Conservation (phyloP, 1,284 basidiomycete species). For the Megacollybia platyphylla region DNA sequence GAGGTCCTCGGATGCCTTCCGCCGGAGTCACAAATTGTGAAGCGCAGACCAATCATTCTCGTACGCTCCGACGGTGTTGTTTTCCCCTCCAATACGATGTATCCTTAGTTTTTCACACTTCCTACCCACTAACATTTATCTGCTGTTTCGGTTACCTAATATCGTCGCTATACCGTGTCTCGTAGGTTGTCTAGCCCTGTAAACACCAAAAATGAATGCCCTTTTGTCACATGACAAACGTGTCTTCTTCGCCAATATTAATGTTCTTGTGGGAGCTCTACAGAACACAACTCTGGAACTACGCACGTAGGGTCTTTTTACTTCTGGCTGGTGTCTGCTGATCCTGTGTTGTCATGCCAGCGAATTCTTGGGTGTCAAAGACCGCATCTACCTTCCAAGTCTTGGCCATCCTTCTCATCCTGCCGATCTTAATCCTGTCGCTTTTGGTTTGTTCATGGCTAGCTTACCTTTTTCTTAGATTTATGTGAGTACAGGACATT, state of each 20-base stretch:
- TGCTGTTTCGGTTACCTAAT: conserved; percentile 9
- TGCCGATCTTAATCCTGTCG: conserved; percentile 54
- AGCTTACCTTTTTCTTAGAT: background rate
- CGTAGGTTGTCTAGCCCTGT: background rate
- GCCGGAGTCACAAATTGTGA: conserved; percentile 48
- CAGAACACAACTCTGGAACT: conserved; percentile 47
- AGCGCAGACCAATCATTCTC: conserved; percentile 72
- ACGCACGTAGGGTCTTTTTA: conserved; percentile 11
- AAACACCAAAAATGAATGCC: background rate
- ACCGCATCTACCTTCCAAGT: conserved; percentile 53
- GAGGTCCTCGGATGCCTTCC: conserved; percentile 77
- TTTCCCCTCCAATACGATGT: conserved; percentile 79
- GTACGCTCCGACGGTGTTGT: conserved; percentile 85
- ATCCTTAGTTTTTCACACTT: conserved; percentile 38
- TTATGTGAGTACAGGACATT: conserved; percentile 42
- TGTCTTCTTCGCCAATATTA: conserved; percentile 16
- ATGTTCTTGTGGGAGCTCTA: conserved; percentile 43
- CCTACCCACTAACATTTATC: background rate
- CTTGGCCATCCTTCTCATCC: conserved; percentile 44
- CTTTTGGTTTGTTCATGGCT: conserved; percentile 36
- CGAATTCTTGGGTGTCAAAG: conserved; percentile 55
- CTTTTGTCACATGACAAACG: background rate
- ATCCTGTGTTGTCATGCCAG: conserved; percentile 9
- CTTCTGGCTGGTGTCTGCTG: too few relatives aligned
- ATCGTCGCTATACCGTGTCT: conserved; percentile 7